phyloP scores from a whole-genome alignment of 148 eudicot genomes.

The Chenopodium formosanum region DNA sequence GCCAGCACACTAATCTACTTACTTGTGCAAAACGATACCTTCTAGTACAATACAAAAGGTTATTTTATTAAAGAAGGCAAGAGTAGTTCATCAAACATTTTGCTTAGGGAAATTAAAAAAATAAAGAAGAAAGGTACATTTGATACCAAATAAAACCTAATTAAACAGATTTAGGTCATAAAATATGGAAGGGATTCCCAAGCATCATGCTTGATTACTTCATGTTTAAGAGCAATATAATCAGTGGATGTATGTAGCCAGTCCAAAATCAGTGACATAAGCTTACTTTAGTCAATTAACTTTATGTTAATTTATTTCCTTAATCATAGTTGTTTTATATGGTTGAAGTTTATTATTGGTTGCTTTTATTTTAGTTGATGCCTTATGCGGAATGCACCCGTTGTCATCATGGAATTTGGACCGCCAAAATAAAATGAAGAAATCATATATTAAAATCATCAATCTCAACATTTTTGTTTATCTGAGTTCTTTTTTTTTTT shows the following conservation, averaged over 20 bases:
- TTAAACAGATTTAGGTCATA: slow-evolving; percentile 19
- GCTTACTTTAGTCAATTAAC: slow-evolving; percentile 8
- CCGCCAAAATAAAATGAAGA: neutral
- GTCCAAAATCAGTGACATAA: slow-evolving; percentile 25
- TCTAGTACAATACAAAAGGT: neutral
- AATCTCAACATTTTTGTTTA: too few species aligned
- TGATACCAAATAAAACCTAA: slow-evolving; percentile 1
- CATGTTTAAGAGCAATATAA: slow-evolving; percentile 10
- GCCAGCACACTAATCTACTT: neutral
- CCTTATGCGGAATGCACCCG: slow-evolving; percentile 28
- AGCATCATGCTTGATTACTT: slow-evolving; percentile 17
- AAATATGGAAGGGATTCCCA: slow-evolving; percentile 24
- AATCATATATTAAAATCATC: neutral
- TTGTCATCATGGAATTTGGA: slow-evolving; percentile 15
- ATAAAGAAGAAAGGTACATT: neutral
- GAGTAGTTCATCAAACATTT: slow-evolving; percentile 28
- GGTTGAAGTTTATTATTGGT: slow-evolving; percentile 18
- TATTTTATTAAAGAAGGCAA: neutral
- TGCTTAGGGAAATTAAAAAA: neutral
- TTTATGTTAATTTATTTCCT: slow-evolving; percentile 1
- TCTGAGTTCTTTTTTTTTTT: neutral
- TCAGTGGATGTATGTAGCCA: slow-evolving; percentile 8
- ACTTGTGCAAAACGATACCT: neutral
- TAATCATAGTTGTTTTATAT: neutral
- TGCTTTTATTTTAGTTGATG: slow-evolving; percentile 26